Conservation (phyloP, 441 rosid species). For the Arabidopsis lyrata region DNA sequence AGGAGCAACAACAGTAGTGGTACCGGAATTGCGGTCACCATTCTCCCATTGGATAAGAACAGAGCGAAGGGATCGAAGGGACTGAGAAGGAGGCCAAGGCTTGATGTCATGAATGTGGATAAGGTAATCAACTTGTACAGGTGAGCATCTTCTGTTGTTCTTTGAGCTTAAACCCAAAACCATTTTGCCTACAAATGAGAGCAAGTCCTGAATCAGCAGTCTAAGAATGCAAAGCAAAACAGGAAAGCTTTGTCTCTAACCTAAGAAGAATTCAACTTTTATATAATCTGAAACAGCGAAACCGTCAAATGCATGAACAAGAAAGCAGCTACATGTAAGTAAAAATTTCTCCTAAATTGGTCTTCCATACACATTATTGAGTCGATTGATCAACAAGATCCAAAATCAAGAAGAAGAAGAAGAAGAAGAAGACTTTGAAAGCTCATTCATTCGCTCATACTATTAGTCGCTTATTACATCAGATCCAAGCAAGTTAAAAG, state of each 20-base stretch:
- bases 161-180: conserved; percentile 69
- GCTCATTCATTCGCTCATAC: neutral
- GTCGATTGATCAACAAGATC: conserved; percentile 19
- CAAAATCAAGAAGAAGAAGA: neutral
- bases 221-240: conserved; percentile 22
- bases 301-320: conserved; percentile 11
- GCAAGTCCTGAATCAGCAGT: conserved; percentile 7
- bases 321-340: conserved; percentile 1
- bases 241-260: conserved; percentile 8
- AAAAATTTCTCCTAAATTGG: neutral
- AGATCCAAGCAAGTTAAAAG: conserved; percentile 31
- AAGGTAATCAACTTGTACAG: conserved; percentile 65
- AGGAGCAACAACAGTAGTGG: conserved; percentile 73
- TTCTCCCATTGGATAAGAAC: conserved; percentile 93
- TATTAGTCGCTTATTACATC: neutral
- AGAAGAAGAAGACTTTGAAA: neutral
- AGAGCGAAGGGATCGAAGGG: conserved; percentile 84
- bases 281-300: neutral
- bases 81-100: conserved; percentile 99
- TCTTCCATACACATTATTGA: conserved; percentile 8
- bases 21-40: conserved; percentile 75
- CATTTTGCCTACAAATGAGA: conserved; percentile 51
- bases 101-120: conserved; percentile 85
- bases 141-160: conserved; percentile 59
- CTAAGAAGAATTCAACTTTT: conserved; percentile 1